phyloP scores from a whole-genome alignment of 306 rosid genomes.

The Citrullus mucosospermus region DNA sequence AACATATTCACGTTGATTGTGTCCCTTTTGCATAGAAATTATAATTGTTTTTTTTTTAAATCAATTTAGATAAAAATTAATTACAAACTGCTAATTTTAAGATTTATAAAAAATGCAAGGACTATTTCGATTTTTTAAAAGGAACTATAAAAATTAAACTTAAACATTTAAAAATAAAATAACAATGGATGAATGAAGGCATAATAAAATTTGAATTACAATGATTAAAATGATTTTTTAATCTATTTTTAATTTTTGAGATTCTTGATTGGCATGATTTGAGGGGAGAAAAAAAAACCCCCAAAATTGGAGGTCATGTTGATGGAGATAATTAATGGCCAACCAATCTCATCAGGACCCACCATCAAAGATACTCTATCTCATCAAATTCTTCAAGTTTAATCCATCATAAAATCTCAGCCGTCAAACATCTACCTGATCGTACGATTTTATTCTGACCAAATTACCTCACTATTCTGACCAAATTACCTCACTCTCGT shows the following conservation, averaged over 20 bases:
- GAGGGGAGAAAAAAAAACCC: conserved; percentile 5
- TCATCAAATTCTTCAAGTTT: not conserved
- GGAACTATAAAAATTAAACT: no score
- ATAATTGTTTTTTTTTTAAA: no score
- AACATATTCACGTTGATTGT: no score
- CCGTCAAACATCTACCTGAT: not conserved
- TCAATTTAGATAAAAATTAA: no score
- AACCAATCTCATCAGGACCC: conserved; percentile 32
- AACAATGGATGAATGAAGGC: no score
- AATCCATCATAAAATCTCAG: conserved; percentile 1
- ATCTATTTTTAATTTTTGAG: not conserved
- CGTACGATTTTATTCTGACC: not conserved
- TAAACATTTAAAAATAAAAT: no score
- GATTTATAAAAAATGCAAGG: no score
- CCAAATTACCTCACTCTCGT: not conserved
- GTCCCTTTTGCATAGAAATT: no score
- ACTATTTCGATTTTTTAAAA: no score
- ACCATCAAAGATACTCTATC: conserved; percentile 13
- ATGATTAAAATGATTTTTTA: not conserved
- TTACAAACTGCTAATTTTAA: no score
- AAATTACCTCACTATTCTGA: not conserved
- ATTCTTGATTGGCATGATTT: conserved; percentile 41
- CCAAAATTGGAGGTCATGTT: conserved; percentile 25
- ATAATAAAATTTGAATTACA: no score
- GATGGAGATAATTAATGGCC: conserved; percentile 30